phyloP scores from a whole-genome alignment of 192 early-diverging fungal genomes.

The Linnemannia hyalina region DNA sequence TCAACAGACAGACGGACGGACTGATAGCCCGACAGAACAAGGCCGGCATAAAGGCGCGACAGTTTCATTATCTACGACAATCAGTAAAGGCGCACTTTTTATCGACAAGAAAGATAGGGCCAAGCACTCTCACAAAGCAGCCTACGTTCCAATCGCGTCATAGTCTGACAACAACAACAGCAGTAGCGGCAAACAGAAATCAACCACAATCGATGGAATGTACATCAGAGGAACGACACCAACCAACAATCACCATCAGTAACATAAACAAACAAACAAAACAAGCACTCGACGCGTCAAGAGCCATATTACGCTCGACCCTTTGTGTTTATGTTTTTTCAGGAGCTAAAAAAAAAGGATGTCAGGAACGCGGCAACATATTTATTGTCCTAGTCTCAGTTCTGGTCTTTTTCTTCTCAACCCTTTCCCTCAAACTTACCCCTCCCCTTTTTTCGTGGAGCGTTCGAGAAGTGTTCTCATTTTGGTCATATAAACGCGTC shows the following conservation, averaged over 20 bases:
- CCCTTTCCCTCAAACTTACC: not conserved
- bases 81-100: not conserved
- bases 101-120: not conserved
- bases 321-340: not conserved
- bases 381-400: not conserved
- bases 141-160: not conserved
- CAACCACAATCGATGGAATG: not conserved
- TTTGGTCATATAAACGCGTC: not conserved
- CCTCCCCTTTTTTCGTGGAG: not conserved
- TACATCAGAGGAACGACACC: not conserved
- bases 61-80: not conserved
- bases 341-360: not conserved
- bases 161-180: not conserved
- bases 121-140: not conserved
- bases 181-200: not conserved
- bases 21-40: not conserved
- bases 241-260: not conserved
- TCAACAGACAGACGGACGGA: not conserved
- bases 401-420: not conserved
- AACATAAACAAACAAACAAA: not conserved
- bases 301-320: not conserved
- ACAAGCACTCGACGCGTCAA: not conserved
- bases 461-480: not conserved
- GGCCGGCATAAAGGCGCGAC: not conserved
- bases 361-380: not conserved